Evolutionary conservation across 352 stramenopile species (phyloP).

Genomic region (Peronospora belbahrii): DNA sequence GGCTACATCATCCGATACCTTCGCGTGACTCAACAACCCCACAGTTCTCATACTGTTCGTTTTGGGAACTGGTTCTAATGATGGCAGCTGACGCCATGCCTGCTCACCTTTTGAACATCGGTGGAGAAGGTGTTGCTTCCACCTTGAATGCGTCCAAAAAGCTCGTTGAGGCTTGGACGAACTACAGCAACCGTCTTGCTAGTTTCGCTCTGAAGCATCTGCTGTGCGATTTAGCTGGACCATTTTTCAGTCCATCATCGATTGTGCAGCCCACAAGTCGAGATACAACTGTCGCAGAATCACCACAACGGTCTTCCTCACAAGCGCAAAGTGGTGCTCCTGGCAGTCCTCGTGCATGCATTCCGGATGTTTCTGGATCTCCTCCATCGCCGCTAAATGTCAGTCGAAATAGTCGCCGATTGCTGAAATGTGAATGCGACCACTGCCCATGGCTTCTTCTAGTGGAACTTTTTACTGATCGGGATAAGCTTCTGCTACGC

Average conservation of each 20-base stretch:
- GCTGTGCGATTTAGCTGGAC: slow-evolving; percentile 50
- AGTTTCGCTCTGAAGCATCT: slow-evolving; percentile 45
- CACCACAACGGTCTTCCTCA: slow-evolving; percentile 11
- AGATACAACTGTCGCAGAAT: slow-evolving; percentile 3
- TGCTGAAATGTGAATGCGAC: slow-evolving; percentile 63
- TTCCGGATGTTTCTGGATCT: slow-evolving; percentile 12
- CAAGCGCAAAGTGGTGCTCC: slow-evolving; percentile 13
- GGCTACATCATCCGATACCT: slow-evolving; percentile 38
- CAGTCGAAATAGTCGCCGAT: slow-evolving; percentile 27
- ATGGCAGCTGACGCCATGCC: slow-evolving; percentile 45
- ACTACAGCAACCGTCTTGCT: slow-evolving; percentile 48
- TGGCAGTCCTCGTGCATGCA: slow-evolving; percentile 17
- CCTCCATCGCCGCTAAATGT: slow-evolving; percentile 20
- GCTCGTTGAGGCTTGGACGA: slow-evolving; percentile 48
- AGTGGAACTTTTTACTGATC: slow-evolving; percentile 61
- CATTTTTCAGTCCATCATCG: slow-evolving; percentile 53
- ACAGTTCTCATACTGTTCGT: slow-evolving; percentile 61
- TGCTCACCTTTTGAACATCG: slow-evolving; percentile 48
- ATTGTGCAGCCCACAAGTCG: slow-evolving; percentile 13
- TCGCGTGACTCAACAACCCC: slow-evolving; percentile 16
- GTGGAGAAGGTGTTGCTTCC: slow-evolving; percentile 24
- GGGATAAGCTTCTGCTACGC: slow-evolving; percentile 63
- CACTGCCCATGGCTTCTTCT: slow-evolving; percentile 68
- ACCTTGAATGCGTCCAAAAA: slow-evolving; percentile 23
- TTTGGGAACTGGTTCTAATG: slow-evolving; percentile 59